Evolutionary conservation across 306 rosid species (phyloP).

Genomic region (Abrus precatorius): DNA sequence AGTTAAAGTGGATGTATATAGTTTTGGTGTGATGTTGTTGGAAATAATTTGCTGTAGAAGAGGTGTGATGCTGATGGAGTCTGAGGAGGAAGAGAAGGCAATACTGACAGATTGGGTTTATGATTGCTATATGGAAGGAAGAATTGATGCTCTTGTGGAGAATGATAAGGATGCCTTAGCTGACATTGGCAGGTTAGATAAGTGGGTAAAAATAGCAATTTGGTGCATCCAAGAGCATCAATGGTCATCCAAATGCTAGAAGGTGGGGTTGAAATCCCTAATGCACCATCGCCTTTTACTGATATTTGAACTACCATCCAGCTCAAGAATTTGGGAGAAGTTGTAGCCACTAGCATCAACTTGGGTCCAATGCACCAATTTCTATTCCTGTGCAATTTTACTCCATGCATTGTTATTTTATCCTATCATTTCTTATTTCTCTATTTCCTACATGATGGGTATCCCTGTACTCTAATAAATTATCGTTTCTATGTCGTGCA

Average conservation of each 20-base stretch:
- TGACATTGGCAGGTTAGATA: slow-evolving; percentile 44
- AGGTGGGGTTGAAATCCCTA: slow-evolving; percentile 50
- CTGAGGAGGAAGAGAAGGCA: slow-evolving; percentile 48
- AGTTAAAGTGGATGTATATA: slow-evolving; percentile 59
- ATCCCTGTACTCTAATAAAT: too few relatives aligned
- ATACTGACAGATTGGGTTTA: slow-evolving; percentile 55
- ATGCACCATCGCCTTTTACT: slow-evolving; percentile 40
- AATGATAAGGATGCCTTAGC: slow-evolving; percentile 52
- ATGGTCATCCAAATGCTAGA: slow-evolving; percentile 56
- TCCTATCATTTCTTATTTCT: too few relatives aligned
- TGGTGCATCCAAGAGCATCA: slow-evolving; percentile 61
- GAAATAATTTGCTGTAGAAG: slow-evolving; percentile 60
- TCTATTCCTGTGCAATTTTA: too few relatives aligned
- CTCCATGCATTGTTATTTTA: too few relatives aligned
- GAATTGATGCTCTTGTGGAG: slow-evolving; percentile 47
- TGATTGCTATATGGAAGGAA: slow-evolving; percentile 53
- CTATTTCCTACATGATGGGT: too few relatives aligned
- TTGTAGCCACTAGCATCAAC: too few relatives aligned
- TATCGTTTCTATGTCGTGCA: too few relatives aligned
- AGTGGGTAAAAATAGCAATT: slow-evolving; percentile 53
- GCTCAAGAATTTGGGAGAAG: too few relatives aligned
- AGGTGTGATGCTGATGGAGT: slow-evolving; percentile 45
- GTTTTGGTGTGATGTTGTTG: slow-evolving; percentile 54
- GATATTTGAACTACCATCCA: too few relatives aligned
- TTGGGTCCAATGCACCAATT: too few relatives aligned